Evolutionary conservation across 2,329 filamentous ascomycete species (phyloP).

Genomic region (Nigrospora osmanthi): DNA sequence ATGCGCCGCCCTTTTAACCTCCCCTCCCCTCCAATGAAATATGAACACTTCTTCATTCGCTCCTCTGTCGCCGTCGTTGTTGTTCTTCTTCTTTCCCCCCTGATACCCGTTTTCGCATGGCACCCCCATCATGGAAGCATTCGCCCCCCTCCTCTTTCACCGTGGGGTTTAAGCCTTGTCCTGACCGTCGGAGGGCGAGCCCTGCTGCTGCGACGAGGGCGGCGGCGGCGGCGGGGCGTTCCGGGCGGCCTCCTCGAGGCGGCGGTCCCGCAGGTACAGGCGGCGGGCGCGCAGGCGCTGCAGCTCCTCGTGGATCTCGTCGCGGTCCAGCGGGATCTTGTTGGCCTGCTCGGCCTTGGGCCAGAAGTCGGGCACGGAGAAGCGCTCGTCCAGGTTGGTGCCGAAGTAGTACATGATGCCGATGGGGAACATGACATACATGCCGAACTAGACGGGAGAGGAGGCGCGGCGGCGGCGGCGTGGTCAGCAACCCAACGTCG

Average conservation of each 20-base stretch:
- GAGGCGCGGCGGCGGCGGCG: too few relatives aligned
- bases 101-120: slow-evolving; percentile 1
- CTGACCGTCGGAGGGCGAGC: slow-evolving; percentile 1
- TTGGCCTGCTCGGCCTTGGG: slow-evolving; percentile 73
- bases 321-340: slow-evolving; percentile 65
- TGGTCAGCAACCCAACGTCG: background rate
- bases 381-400: slow-evolving; percentile 90
- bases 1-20: too few relatives aligned
- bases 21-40: background rate
- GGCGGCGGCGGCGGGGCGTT: slow-evolving; percentile 12
- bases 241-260: slow-evolving; percentile 30
- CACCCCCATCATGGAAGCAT: background rate
- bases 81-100: background rate
- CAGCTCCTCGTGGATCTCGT: slow-evolving; percentile 79
- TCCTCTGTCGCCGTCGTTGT: too few relatives aligned
- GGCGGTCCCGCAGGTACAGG: slow-evolving; percentile 70
- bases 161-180: background rate
- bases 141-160: too few relatives aligned
- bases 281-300: slow-evolving; percentile 57
- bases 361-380: slow-evolving; percentile 89
- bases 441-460: slow-evolving; percentile 64
- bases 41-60: background rate
- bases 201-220: slow-evolving; percentile 15
- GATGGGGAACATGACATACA: slow-evolving; percentile 98
- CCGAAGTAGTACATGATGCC: slow-evolving; percentile 99